A percentile compares a stretch with the other conserved stretches of the same genome.
These are phyloP conservation scores for Sugiyamaella mastotermitis DNA, from an alignment of 805 yeast species.

Conservation along the genomic window DNA sequence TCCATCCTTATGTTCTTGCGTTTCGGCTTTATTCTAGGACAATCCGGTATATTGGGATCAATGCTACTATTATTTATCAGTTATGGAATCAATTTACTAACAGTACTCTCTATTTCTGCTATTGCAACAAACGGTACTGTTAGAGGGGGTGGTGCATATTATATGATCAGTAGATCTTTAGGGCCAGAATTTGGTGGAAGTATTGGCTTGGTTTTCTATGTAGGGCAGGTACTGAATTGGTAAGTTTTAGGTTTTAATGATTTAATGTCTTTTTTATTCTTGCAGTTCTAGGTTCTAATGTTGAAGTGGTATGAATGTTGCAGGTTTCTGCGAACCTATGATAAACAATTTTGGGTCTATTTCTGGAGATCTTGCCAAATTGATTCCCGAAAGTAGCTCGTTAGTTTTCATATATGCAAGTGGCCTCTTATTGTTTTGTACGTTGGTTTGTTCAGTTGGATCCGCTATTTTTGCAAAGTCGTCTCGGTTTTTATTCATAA, in stretches of 20 bases:
- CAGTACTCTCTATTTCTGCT: slow-evolving; percentile 88
- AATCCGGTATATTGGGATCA: slow-evolving; percentile 83
- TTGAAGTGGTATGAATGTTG: slow-evolving; percentile 78
- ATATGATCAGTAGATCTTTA: slow-evolving; percentile 88
- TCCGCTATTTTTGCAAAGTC: slow-evolving; percentile 20
- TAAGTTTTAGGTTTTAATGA: slow-evolving; percentile 8
- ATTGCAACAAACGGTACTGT: slow-evolving; percentile 97
- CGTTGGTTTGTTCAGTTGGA: slow-evolving; percentile 20
- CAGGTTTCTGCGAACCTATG: slow-evolving; percentile 90
- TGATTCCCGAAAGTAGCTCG: slow-evolving; percentile 67
- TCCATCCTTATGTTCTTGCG: slow-evolving; percentile 93
- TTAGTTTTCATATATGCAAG: slow-evolving; percentile 71
- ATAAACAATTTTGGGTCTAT: slow-evolving; percentile 65
- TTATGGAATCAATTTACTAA: slow-evolving; percentile 73
- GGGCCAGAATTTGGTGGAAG: slow-evolving; percentile 99
- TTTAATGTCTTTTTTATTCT: too few relatives aligned
- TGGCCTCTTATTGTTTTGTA: slow-evolving; percentile 32
- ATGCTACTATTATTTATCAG: slow-evolving; percentile 61
- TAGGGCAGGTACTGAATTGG: slow-evolving; percentile 86
- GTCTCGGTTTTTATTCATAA: slow-evolving; percentile 19
- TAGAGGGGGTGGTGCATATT: slow-evolving; percentile 97
- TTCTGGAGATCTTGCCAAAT: slow-evolving; percentile 47
- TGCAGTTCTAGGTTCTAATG: too few relatives aligned
- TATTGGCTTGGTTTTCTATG: slow-evolving; percentile 86
- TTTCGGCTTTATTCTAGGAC: slow-evolving; percentile 93